Base-by-base conservation (phyloP, 2,329 filamentous ascomycete species). In the Fusarium begoniae region DNA sequence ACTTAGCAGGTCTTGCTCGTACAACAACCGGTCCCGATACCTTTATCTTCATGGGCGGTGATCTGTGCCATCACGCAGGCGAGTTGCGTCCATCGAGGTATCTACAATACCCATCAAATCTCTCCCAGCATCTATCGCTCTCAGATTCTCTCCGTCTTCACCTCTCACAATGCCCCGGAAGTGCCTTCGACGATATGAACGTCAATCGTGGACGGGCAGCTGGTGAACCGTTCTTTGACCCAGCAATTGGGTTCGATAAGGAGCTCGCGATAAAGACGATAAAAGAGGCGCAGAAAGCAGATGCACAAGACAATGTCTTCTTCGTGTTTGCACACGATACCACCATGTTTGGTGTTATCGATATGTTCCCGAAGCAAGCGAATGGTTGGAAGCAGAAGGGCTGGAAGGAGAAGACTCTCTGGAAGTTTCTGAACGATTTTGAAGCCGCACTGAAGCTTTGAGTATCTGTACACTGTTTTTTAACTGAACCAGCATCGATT, bases 1-100 rank as follows among this genome's bases (percentile, higher is more conserved):
- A 75, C 10, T 18, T 75, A 14, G 53, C 62, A 6, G 73, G 69
- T 3, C 41, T 75, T 4, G 72, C 48, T 5, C 73, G 72, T 22
- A 75, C 59, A 18, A 70, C 66, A 7, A 59, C 30, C 3, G 9
- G 18, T 0, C 57, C 56, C 0, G 53, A 57, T 15, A 71, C 62
- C 0, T 71, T 71, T 15, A 55, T 71, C 20, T 30, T 71, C 9
- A 71, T 71, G 69, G 67, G 67, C 0, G 69, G 67, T 1, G 67
- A 71, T 15, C 26, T 71, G 1, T 71, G 69, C 17, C 69, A 71
- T 3, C 69, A 71, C 5, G 50, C 45, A 3, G 67, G 62, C 13
- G 61, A 71, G 12, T 12, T 71, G 2, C 68, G 63, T 8, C 69
- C 68, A 35, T 72, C 69, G 0, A 24, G 54, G 18, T 71, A 71